Percentiles rank a stretch among this genome's conserved stretches.
Conservation (phyloP, 805 yeast genomes). For the Lipomyces spencermartinsiae region DNA sequence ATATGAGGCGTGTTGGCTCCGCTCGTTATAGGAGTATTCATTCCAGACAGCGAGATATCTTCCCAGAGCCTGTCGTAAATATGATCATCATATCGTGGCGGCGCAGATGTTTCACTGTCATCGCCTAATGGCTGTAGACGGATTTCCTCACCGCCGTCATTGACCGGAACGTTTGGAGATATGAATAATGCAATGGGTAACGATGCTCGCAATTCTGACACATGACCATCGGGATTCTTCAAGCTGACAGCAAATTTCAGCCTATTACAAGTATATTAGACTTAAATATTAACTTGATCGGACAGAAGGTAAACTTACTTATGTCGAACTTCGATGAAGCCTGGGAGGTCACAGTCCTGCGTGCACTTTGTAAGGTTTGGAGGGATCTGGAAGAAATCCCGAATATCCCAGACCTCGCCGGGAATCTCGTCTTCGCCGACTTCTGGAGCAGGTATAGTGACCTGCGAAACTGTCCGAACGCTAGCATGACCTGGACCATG, state of each 20-base stretch:
- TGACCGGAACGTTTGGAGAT: conserved; percentile 79
- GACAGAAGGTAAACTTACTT: conserved; percentile 49
- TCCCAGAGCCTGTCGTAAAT: conserved; percentile 81
- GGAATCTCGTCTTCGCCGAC: conserved; percentile 42
- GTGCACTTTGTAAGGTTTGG: conserved; percentile 75
- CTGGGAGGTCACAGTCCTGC: conserved; percentile 81
- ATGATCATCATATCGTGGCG: conserved; percentile 84
- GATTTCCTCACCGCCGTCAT: conserved; percentile 49
- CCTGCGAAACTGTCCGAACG: conserved; percentile 67
- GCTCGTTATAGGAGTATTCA: conserved; percentile 49
- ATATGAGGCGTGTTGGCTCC: conserved; percentile 51
- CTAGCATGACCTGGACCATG: conserved; percentile 57
- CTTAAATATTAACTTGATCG: no score
- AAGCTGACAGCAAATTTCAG: conserved; percentile 79
- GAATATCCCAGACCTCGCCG: conserved; percentile 77
- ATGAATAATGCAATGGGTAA: conserved; percentile 79
- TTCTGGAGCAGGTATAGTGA: conserved; percentile 52
- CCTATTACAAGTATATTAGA: conserved; percentile 5
- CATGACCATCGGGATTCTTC: conserved; percentile 88
- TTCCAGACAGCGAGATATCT: conserved; percentile 55
- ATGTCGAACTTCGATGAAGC: conserved; percentile 82
- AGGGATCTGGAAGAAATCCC: conserved; percentile 68
- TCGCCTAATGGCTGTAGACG: conserved; percentile 18
- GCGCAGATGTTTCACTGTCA: conserved; percentile 56
- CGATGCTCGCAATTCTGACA: conserved; percentile 89